phyloP scores from a whole-genome alignment of 192 early-diverging fungal species.

The Coemansia guatemalensis region DNA sequence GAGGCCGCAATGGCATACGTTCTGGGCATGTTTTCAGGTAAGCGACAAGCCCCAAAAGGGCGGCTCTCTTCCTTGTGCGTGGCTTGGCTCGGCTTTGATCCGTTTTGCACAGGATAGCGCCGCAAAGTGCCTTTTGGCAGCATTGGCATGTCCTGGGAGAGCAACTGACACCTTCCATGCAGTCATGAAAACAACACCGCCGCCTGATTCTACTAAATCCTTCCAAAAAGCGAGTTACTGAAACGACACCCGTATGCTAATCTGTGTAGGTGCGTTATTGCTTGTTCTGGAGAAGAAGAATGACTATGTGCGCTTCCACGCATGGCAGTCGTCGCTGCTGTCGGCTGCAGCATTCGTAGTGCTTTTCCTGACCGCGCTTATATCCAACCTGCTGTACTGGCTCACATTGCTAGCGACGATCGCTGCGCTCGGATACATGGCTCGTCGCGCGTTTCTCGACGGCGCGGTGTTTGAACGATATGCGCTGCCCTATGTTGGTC shows the following conservation, averaged over 20 bases:
- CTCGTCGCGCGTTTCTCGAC: conserved; percentile 67
- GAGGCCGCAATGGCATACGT: conserved; percentile 72
- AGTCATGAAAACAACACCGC: background rate
- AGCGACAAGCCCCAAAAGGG: background rate
- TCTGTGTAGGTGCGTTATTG: conserved; percentile 61
- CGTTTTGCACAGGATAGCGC: too few relatives aligned
- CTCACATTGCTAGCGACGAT: conserved; percentile 24
- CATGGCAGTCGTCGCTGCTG: conserved; percentile 55
- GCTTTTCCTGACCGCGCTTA: conserved; percentile 39
- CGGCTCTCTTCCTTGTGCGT: conserved; percentile 19
- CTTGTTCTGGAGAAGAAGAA: conserved; percentile 76
- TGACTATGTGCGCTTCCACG: conserved; percentile 58
- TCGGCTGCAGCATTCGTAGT: conserved; percentile 27
- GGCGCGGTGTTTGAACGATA: conserved; percentile 71
- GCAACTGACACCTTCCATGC: too few relatives aligned
- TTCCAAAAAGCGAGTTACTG: background rate
- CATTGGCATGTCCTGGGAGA: background rate
- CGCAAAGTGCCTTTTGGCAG: too few relatives aligned
- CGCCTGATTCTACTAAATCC: background rate
- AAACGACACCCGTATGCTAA: background rate
- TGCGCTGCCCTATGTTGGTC: conserved; percentile 67
- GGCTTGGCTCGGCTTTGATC: conserved; percentile 2
- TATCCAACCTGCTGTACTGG: conserved; percentile 45
- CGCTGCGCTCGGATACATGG: conserved; percentile 30
- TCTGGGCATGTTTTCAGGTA: conserved; percentile 58